Evolutionary conservation across 148 eudicot genomes (phyloP), one percentile per base, ranked within the genome.

Genomic region (Bassia scoparia): DNA sequence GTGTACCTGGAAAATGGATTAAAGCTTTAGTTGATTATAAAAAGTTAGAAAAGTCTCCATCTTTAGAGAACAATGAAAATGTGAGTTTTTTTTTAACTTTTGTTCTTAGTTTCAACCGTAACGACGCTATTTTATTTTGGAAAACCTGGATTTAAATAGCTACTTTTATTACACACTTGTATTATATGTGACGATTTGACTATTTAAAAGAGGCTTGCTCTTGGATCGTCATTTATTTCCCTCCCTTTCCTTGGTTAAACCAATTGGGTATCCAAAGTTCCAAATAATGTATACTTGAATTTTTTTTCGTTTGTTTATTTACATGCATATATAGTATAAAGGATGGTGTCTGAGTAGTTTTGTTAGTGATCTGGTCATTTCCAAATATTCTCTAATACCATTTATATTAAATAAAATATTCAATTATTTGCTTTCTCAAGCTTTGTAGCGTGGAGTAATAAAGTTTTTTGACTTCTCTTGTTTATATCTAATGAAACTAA

Each of bases 1-100:
- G 98, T 73, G 89, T 86, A 50, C 85, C 98, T 17, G 86, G 85
- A 56, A 93, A 87, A 81, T 93, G 98, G 98, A 81, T 93, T 62
- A 93, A 75, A 78, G 88, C 92, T 29, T 81, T 93, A 81, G 84
- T 93, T 81, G 94, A 96, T 61, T 81, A 83, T 17, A 93, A 85
- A 84, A 93, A 89, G 74, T 73, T 90, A 30, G 93, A 90, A 41
- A 90, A 84, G 80, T 83, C 90, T 24, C 80, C 78, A 3, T 79
- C 86, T 53, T 76, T 85, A 4, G 92, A 85, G 67, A 85, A 84
- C 64, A 82, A 82, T 73, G 92, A 76, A 30, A 79, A 70, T 26
- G 82, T 74, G 61, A 48, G 74, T 31, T 55, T 60, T 23, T 31
- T 23, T 74, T 67, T 4, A 29, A 52, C 62, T 48, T 50, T 30